phyloP scores from a whole-genome alignment of 2,329 filamentous ascomycete genomes.

The Xylaria sp. region DNA sequence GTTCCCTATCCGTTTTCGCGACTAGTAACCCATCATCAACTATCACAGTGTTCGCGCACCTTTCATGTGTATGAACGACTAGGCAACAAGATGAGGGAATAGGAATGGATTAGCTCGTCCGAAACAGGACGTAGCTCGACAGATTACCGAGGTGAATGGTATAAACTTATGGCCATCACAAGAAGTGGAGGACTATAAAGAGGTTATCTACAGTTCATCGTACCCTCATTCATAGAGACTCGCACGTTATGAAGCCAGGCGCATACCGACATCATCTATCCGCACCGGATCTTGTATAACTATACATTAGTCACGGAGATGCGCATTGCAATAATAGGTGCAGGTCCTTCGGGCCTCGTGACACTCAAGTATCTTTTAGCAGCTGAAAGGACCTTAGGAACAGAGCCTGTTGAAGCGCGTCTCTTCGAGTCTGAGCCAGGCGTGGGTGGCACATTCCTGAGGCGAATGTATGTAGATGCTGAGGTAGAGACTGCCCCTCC shows the following conservation, averaged over 20 bases:
- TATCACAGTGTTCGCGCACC: slow-evolving; percentile 10
- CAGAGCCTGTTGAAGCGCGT: slow-evolving; percentile 42
- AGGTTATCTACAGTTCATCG: neutral
- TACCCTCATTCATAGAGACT: slow-evolving; percentile 1
- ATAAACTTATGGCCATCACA: neutral
- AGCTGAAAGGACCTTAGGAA: slow-evolving; percentile 35
- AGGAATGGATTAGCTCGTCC: slow-evolving; percentile 8
- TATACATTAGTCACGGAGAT: slow-evolving; percentile 13
- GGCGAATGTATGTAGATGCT: slow-evolving; percentile 48
- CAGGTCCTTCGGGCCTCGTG: slow-evolving; percentile 42
- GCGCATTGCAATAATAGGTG: slow-evolving; percentile 43
- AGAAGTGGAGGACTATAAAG: slow-evolving; percentile 9
- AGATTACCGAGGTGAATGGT: neutral
- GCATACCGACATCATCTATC: slow-evolving; percentile 6
- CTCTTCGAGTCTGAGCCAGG: slow-evolving; percentile 46
- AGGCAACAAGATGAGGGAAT: neutral
- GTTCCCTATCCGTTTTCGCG: slow-evolving; percentile 20
- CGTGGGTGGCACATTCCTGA: slow-evolving; percentile 47
- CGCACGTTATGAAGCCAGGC: slow-evolving; percentile 17
- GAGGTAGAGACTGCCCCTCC: slow-evolving; percentile 34
- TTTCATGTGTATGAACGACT: neutral
- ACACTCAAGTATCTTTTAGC: slow-evolving; percentile 43
- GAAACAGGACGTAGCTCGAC: slow-evolving; percentile 3
- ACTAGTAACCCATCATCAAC: slow-evolving; percentile 4
- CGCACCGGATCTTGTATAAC: slow-evolving; percentile 20